Percentiles rank a stretch among this genome's conserved stretches.
Conservation (phyloP, 2,329 filamentous ascomycete genomes). For the Ascocoryne sarcoides region DNA sequence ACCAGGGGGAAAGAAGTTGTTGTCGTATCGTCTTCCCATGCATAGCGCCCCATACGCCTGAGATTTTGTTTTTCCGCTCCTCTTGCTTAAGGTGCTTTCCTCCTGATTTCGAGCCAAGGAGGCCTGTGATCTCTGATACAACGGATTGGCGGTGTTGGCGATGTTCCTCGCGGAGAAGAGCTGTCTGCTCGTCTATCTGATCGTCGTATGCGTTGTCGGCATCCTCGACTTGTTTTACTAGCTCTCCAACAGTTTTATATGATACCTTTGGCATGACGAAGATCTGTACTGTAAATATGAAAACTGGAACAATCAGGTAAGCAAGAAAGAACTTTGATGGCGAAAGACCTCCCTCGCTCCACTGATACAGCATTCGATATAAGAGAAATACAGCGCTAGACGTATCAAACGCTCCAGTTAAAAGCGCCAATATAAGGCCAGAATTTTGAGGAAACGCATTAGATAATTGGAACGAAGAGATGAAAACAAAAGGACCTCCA, state of each 20-base stretch:
- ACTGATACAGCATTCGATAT: slow-evolving; percentile 63
- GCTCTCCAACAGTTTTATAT: slow-evolving; percentile 79
- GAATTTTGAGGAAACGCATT: slow-evolving; percentile 73
- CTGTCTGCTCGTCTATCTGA: slow-evolving; percentile 42
- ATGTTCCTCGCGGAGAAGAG: slow-evolving; percentile 36
- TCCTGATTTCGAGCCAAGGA: slow-evolving; percentile 59
- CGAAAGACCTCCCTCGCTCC: slow-evolving; percentile 46
- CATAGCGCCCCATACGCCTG: slow-evolving; percentile 77
- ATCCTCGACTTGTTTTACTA: slow-evolving; percentile 64
- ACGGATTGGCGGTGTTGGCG: slow-evolving; percentile 33
- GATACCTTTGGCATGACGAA: slow-evolving; percentile 65
- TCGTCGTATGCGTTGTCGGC: slow-evolving; percentile 39
- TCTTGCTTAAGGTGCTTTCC: slow-evolving; percentile 57
- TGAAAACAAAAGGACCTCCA: slow-evolving; percentile 74
- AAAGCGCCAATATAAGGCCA: slow-evolving; percentile 68
- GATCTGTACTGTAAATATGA: slow-evolving; percentile 59
- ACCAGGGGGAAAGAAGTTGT: slow-evolving; percentile 77
- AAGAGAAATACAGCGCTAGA: slow-evolving; percentile 70
- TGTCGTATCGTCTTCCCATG: slow-evolving; percentile 61
- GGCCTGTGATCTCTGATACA: slow-evolving; percentile 59
- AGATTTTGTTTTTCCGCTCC: slow-evolving; percentile 56
- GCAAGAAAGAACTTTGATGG: slow-evolving; percentile 60
- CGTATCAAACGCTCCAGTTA: slow-evolving; percentile 77
- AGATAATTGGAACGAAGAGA: slow-evolving; percentile 75
- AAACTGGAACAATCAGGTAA: slow-evolving; percentile 62